Conservation (phyloP, 805 yeast species). For the Priceomyces haplophilus region DNA sequence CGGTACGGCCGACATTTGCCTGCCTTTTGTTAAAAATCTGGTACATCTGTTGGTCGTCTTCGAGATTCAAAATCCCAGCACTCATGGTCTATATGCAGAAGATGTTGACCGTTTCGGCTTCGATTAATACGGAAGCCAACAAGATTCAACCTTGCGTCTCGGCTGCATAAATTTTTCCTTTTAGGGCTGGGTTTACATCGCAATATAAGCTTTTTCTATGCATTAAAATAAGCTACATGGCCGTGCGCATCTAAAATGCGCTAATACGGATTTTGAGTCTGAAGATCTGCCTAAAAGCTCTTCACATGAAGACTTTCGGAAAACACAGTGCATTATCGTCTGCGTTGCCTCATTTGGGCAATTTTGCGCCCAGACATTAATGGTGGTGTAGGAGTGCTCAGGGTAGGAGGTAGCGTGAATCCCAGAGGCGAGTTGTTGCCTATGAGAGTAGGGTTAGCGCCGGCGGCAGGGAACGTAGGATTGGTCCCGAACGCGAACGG, state of each 20-base stretch:
- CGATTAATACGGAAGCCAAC: too few species aligned
- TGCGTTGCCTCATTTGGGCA: slow-evolving; percentile 35
- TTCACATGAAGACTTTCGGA: neutral
- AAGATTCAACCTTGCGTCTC: too few species aligned
- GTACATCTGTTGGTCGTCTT: too few species aligned
- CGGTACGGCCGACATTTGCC: too few species aligned
- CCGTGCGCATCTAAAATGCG: neutral
- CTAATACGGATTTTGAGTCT: neutral
- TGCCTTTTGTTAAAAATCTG: too few species aligned
- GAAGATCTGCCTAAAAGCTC: neutral
- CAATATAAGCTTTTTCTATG: too few species aligned
- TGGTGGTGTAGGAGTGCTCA: slow-evolving; percentile 18
- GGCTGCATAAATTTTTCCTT: too few species aligned
- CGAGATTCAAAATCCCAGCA: too few species aligned
- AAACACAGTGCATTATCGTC: slow-evolving; percentile 13
- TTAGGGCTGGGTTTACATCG: too few species aligned
- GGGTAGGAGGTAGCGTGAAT: slow-evolving; percentile 7
- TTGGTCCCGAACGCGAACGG: slow-evolving; percentile 2
- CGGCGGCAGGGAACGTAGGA: neutral
- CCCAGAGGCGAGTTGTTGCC: slow-evolving; percentile 5
- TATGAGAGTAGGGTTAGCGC: neutral
- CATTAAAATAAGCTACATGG: too few species aligned
- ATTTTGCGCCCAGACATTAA: slow-evolving; percentile 22
- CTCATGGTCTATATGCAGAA: too few species aligned
- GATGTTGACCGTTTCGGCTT: too few species aligned